Conservation (phyloP, 2,329 filamentous ascomycete species). For the Trichophyton benhamiae region DNA sequence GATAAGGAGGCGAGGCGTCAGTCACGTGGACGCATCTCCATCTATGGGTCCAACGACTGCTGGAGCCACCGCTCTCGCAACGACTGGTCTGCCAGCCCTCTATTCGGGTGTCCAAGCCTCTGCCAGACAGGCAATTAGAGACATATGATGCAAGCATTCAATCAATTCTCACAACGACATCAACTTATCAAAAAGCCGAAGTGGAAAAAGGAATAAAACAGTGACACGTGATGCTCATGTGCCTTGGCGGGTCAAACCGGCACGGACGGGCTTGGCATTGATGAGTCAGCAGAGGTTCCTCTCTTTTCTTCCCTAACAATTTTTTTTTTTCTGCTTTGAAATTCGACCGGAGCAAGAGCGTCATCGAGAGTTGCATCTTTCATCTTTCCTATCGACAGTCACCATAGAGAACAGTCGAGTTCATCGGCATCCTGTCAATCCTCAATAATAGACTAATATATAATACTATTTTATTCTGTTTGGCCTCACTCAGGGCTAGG, state of each 20-base stretch:
- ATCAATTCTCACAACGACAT: background rate
- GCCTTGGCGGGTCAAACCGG: constrained; percentile 3
- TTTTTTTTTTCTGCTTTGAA: background rate
- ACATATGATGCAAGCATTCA: background rate
- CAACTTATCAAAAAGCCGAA: background rate
- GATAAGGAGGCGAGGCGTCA: background rate
- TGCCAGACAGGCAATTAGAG: too few relatives aligned
- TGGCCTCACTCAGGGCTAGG: background rate
- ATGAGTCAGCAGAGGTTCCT: background rate
- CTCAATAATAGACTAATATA: background rate
- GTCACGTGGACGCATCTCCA: background rate
- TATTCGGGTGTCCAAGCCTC: too few relatives aligned
- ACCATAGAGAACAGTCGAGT: background rate
- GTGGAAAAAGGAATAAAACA: background rate
- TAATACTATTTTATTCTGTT: background rate
- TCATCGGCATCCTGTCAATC: background rate
- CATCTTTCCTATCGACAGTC: background rate
- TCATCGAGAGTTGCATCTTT: background rate
- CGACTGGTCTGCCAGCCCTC: background rate
- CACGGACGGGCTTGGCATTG: background rate
- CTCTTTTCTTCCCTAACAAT: background rate
- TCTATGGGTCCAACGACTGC: background rate
- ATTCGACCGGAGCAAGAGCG: background rate
- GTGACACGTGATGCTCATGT: background rate
- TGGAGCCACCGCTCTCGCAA: background rate